Percentiles rank a stretch among this genome's conserved stretches.
phyloP scores from a whole-genome alignment of 306 rosid species.

The Acacia acuminata region DNA sequence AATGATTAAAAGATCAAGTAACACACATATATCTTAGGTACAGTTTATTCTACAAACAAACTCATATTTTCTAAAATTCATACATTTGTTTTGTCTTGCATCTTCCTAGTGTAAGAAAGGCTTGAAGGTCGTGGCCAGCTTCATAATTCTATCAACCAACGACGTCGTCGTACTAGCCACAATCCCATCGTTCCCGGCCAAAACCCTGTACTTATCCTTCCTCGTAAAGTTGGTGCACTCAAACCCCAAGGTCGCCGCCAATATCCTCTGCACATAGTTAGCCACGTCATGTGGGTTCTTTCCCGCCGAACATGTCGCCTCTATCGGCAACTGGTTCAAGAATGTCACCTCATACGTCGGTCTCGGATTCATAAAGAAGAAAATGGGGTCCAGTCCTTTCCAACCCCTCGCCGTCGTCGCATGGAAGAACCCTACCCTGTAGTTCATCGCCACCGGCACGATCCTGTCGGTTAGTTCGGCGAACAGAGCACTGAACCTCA shows the following conservation, averaged over 20 bases:
- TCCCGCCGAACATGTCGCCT: constrained; percentile 87
- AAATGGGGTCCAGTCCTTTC: constrained; percentile 82
- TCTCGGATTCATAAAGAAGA: constrained; percentile 94
- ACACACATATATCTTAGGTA: not conserved
- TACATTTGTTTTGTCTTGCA: no score
- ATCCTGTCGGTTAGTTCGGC: constrained; percentile 85
- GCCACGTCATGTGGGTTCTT: constrained; percentile 93
- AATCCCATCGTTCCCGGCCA: constrained; percentile 94
- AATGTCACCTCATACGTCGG: constrained; percentile 92
- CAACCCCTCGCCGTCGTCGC: constrained; percentile 94
- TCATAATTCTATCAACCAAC: constrained; percentile 45
- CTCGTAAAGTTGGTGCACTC: constrained; percentile 91
- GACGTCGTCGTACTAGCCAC: constrained; percentile 50
- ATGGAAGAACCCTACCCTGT: constrained; percentile 88
- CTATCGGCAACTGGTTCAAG: constrained; percentile 80
- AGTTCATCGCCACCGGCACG: constrained; percentile 98
- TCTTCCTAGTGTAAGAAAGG: constrained; percentile 43
- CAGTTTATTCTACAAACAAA: not conserved
- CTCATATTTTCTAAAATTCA: not conserved
- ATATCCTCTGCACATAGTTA: constrained; percentile 82
- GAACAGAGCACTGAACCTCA: constrained; percentile 76
- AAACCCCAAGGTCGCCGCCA: constrained; percentile 85
- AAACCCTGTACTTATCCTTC: constrained; percentile 80
- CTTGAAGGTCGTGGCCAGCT: constrained; percentile 45
- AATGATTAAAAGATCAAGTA: not conserved